Conservation (phyloP, 2,329 filamentous ascomycete species). For the Fusarium torreyae region DNA sequence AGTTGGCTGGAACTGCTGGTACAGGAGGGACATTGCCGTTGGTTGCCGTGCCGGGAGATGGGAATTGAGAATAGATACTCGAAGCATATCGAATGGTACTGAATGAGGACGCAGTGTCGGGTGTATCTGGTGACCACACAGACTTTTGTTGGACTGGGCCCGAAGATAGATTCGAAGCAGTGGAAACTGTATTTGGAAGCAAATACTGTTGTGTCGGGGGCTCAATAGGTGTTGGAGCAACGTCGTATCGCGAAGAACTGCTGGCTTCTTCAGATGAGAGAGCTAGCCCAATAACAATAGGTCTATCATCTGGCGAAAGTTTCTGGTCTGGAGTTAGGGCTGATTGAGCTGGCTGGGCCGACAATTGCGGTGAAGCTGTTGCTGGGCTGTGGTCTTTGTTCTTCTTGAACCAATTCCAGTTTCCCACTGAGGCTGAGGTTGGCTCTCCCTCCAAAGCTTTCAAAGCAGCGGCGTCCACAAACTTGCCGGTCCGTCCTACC, state of each 20-base stretch:
- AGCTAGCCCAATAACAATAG: constrained; percentile 80
- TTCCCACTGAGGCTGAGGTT: constrained; percentile 68
- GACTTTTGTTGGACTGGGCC: constrained; percentile 59
- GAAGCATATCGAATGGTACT: constrained; percentile 64
- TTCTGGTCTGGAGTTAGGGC: constrained; percentile 57
- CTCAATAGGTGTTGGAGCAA: constrained; percentile 54
- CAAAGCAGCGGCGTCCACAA: constrained; percentile 72
- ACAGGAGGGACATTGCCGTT: constrained; percentile 69
- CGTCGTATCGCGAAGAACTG: constrained; percentile 61
- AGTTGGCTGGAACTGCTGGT: constrained; percentile 67
- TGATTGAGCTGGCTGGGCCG: constrained; percentile 45
- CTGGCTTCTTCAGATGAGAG: constrained; percentile 65
- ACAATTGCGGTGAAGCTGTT: constrained; percentile 47
- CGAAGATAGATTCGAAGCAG: constrained; percentile 33
- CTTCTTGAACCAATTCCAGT: constrained; percentile 70
- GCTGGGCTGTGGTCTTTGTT: constrained; percentile 53
- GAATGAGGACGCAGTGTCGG: constrained; percentile 63
- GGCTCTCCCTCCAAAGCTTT: constrained; percentile 72
- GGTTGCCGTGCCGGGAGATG: constrained; percentile 54
- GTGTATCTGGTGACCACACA: constrained; percentile 75
- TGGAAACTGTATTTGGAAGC: constrained; percentile 12
- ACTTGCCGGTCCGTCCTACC: constrained; percentile 59
- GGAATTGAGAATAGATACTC: constrained; percentile 74
- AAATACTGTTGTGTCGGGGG: constrained; percentile 22
- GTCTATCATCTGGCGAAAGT: constrained; percentile 78